Percentiles rank a stretch among this genome's conserved stretches.
These are phyloP conservation scores for Globisporangium sylvaticum DNA, from an alignment of 352 stramenopile species.

Conservation along the genomic window DNA sequence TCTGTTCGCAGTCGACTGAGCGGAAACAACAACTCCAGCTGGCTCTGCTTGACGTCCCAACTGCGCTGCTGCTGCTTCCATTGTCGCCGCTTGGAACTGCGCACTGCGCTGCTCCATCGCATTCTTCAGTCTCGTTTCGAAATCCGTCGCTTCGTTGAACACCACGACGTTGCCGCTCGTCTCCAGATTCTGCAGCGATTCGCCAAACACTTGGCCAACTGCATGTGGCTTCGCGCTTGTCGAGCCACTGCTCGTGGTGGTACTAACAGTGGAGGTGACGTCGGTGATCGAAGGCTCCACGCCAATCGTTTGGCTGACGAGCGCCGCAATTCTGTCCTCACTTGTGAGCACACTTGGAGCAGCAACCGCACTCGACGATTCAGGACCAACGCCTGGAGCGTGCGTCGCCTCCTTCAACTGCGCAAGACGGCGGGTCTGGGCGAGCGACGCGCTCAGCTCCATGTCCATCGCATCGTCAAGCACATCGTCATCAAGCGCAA, in stretches of 20 bases:
- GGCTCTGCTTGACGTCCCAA: not conserved
- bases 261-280: not conserved
- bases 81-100: slow-evolving; percentile 38
- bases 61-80: slow-evolving; percentile 6
- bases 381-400: too few relatives aligned
- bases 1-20: not conserved
- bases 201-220: slow-evolving; percentile 40
- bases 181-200: slow-evolving; percentile 29
- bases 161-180: slow-evolving; percentile 49
- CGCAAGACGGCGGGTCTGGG: slow-evolving; percentile 54
- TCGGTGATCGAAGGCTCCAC: slow-evolving; percentile 19
- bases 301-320: slow-evolving; percentile 46
- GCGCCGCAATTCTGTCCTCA: slow-evolving; percentile 58
- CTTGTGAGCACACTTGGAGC: slow-evolving; percentile 16
- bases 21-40: not conserved
- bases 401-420: slow-evolving; percentile 28
- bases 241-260: slow-evolving; percentile 8
- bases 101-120: slow-evolving; percentile 69
- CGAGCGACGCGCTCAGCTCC: slow-evolving; percentile 75
- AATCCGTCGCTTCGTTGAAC: slow-evolving; percentile 85
- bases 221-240: not conserved
- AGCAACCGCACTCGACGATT: not conserved
- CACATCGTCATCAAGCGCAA: slow-evolving; percentile 28
- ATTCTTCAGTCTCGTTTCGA: slow-evolving; percentile 68
- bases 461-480: slow-evolving; percentile 60